Evolutionary conservation across 805 yeast species (phyloP).

Genomic region (Pichia manshurica): DNA sequence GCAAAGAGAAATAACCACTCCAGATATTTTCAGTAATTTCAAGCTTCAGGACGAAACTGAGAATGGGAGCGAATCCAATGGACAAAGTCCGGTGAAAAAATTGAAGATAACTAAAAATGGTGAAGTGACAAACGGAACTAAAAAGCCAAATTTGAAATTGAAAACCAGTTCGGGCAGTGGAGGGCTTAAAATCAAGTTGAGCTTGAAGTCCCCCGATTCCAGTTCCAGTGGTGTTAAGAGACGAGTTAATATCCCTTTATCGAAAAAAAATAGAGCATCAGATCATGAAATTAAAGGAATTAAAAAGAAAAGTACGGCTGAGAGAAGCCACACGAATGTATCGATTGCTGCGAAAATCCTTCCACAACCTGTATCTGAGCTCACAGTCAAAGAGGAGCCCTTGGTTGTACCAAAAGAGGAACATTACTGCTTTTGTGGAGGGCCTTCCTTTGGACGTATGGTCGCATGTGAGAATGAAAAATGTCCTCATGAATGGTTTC

Average conservation of each 20-base stretch:
- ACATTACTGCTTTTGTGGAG: slow-evolving; percentile 45
- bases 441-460: slow-evolving; percentile 78
- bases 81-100: too few species aligned
- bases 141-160: background rate
- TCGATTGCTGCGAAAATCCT: background rate
- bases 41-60: background rate
- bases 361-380: background rate
- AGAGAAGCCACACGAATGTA: background rate
- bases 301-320: background rate
- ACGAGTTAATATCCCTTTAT: background rate
- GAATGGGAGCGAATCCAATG: background rate
- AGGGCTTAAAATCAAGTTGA: slow-evolving; percentile 2
- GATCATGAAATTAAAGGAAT: background rate
- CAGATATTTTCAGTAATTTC: background rate
- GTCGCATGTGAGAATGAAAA: slow-evolving; percentile 90
- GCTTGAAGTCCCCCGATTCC: background rate
- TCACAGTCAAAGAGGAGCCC: too few species aligned
- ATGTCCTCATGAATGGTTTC: slow-evolving; percentile 89
- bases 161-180: background rate
- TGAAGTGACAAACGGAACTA: background rate
- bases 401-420: background rate
- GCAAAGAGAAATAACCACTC: background rate
- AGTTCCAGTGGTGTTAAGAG: background rate
- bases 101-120: background rate
- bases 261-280: background rate